These are phyloP conservation scores for Hanseniaspora thailandica DNA, from an alignment of 805 yeast species.

Conservation along the genomic window DNA sequence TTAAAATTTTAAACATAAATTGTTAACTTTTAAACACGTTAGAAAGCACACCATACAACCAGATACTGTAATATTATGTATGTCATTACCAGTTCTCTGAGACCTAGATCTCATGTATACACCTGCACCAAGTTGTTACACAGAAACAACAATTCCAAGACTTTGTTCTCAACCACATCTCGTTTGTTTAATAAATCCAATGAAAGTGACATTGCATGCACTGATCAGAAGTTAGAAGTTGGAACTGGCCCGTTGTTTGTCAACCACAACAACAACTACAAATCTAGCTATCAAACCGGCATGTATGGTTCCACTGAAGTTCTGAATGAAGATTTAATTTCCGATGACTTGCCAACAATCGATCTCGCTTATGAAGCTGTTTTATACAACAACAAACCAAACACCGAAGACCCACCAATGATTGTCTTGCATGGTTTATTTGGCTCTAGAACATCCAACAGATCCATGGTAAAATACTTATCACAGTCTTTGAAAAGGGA, in stretches of 20 bases:
- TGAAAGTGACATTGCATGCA: background rate
- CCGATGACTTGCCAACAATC: slow-evolving; percentile 40
- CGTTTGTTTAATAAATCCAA: background rate
- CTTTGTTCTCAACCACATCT: background rate
- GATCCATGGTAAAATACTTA: slow-evolving; percentile 60
- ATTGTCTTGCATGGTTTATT: slow-evolving; percentile 80
- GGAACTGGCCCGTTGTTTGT: slow-evolving; percentile 21
- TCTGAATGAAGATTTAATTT: slow-evolving; percentile 22
- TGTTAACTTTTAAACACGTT: no score
- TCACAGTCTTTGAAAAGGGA: slow-evolving; percentile 40
- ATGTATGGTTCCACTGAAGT: slow-evolving; percentile 24
- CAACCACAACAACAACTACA: slow-evolving; percentile 23
- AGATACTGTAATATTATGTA: background rate
- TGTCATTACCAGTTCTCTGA: background rate
- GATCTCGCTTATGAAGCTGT: slow-evolving; percentile 40
- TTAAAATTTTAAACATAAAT: no score
- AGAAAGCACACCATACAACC: no score
- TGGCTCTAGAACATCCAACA: slow-evolving; percentile 71
- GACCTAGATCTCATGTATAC: background rate
- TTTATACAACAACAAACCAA: slow-evolving; percentile 19
- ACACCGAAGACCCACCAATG: slow-evolving; percentile 42
- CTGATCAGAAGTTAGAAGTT: background rate
- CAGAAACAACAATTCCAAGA: background rate
- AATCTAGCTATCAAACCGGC: slow-evolving; percentile 22
- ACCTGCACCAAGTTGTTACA: background rate